Evolutionary conservation across 2,329 filamentous ascomycete species (phyloP).

Genomic region (Aspergillus tamarii): DNA sequence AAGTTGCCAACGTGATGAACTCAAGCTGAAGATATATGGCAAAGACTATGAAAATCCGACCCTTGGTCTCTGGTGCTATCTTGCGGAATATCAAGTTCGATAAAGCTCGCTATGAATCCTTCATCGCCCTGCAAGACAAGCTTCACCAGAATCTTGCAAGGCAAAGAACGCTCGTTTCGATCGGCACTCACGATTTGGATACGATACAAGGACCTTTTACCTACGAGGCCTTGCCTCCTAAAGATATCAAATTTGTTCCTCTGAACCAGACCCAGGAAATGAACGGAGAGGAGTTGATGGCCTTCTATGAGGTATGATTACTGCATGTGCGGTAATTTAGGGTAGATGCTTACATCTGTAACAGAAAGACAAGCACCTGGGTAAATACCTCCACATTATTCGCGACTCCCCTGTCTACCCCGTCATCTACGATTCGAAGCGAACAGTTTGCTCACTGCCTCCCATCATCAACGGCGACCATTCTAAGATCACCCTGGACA

Average conservation of each 20-base stretch:
- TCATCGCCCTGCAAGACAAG: conserved; percentile 98
- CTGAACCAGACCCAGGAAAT: conserved; percentile 90
- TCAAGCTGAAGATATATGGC: conserved; percentile 6
- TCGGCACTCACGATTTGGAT: conserved; percentile 95
- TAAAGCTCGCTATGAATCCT: conserved; percentile 88
- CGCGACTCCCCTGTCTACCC: conserved; percentile 92
- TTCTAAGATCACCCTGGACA: conserved; percentile 91
- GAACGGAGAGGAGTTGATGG: conserved; percentile 86
- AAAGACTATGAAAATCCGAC: conserved; percentile 75
- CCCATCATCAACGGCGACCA: conserved; percentile 98
- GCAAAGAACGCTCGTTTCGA: conserved; percentile 90
- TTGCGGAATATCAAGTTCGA: conserved; percentile 90
- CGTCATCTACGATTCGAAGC: conserved; percentile 89
- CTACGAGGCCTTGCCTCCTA: conserved; percentile 89
- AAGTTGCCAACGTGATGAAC: conserved; percentile 12
- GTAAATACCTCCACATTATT: conserved; percentile 91
- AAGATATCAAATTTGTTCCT: conserved; percentile 86
- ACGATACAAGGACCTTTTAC: conserved; percentile 93
- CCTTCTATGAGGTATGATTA: conserved; percentile 72
- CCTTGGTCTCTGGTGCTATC: conserved; percentile 86
- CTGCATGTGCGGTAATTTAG: background rate
- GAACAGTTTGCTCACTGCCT: conserved; percentile 85
- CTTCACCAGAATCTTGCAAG: conserved; percentile 94
- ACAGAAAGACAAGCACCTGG: conserved; percentile 85
- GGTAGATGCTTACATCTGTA: conserved; percentile 18